Evolutionary conservation across 768 basidiomycete genomes (phyloP), one percentile per base, ranked within the genome.

Genomic region (Piloderma croceum): DNA sequence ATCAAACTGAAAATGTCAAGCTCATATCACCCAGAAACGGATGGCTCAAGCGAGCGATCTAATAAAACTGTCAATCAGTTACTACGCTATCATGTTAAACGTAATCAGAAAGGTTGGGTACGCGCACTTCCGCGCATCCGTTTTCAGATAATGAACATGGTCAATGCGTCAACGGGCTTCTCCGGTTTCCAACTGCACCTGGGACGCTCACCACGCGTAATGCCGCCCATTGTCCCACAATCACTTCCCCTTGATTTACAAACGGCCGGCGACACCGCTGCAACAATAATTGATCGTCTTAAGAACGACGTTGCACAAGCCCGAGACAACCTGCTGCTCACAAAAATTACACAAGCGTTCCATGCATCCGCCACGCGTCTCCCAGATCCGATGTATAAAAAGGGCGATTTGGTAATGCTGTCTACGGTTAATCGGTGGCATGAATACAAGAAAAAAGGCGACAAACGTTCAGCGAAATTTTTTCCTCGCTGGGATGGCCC

Each of bases 1-100:
- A 44, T 62, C 1, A 48, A 57, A 3, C 41, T 65, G 1, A 55
- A 50, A n/a, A 46, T 61, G 52, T 68, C 65, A 0, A 61, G 62
- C 0, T 38, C 64, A 1, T 68, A 54, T 31, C 68, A 70, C 27
- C 67, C 63, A 62, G 56, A n/a, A n/a, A n/a, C n/a, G n/a, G n/a
- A n/a, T n/a, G n/a, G n/a, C n/a, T n/a, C n/a, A n/a, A n/a, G n/a
- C n/a, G 58, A 70, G 47, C 40, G 47, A 0, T 57, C 56, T 0
- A 66, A 65, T 32, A 60, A 61, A 29, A 66, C 57, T 0, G 40
- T 65, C 1, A 58, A 53, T 33, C 64, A 65, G 27, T 33, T 34
- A 11, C 33, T 53, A 1, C 42, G 44, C 22, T 62, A 43, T 31
- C 45, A 50, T 47, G 52, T 58, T 11, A 42, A 53, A 9, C 15